Conservation (phyloP, 306 rosid genomes). For the Biancaea sappan region DNA sequence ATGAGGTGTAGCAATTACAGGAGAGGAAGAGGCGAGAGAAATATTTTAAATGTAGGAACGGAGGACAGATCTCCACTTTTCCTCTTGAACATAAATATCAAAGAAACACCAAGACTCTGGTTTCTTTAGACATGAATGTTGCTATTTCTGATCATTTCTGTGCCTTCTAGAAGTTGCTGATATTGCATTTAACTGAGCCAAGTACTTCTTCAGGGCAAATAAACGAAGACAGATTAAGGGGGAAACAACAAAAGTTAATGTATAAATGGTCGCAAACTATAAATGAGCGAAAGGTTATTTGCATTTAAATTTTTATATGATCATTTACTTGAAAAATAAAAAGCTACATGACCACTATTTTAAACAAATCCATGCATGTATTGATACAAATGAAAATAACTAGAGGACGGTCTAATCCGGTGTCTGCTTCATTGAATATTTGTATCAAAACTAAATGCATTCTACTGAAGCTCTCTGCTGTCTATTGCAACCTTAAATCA, state of each 20-base stretch:
- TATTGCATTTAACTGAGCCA: no score
- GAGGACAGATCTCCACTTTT: not conserved
- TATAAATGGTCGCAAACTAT: not conserved
- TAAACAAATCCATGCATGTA: not conserved
- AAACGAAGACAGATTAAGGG: not conserved
- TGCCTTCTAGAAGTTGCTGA: not conserved
- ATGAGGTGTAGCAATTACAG: not conserved
- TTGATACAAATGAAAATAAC: not conserved
- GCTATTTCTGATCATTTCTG: not conserved
- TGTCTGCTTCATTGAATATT: not conserved
- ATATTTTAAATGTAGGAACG: not conserved
- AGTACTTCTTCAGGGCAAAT: not conserved
- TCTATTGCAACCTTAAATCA: conserved; percentile 19
- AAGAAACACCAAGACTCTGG: not conserved
- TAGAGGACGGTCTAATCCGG: not conserved
- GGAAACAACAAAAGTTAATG: not conserved
- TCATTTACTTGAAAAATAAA: not conserved
- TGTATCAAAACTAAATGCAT: not conserved
- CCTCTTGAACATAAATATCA: not conserved
- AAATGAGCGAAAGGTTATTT: not conserved
- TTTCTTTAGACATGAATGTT: not conserved
- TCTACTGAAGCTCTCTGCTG: not conserved
- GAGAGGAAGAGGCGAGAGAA: not conserved
- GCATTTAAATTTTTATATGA: not conserved
- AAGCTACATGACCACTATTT: not conserved